A percentile compares a stretch with the other conserved stretches of the same genome.
These are phyloP conservation scores for Tolypocladium pustulatum DNA, from an alignment of 2,329 filamentous ascomycete genomes.

Conservation along the genomic window DNA sequence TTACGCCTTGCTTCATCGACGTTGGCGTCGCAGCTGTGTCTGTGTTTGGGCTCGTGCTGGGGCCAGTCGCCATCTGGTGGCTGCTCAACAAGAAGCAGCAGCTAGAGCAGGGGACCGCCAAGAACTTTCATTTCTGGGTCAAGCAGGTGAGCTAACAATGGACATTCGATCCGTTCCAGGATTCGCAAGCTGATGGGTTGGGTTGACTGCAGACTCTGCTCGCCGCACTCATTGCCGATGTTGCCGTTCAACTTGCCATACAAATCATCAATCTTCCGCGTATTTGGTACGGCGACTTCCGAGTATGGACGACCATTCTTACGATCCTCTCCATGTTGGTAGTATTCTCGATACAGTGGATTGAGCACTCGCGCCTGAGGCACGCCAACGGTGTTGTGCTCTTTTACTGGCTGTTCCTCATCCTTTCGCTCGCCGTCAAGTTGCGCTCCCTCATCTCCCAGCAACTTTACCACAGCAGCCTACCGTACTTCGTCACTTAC, in stretches of 20 bases:
- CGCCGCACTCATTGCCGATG: constrained; percentile 55
- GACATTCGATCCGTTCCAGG: background rate
- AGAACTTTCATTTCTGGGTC: constrained; percentile 86
- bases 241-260: constrained; percentile 61
- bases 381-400: constrained; percentile 81
- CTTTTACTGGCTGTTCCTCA: constrained; percentile 84
- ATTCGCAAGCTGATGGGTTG: background rate
- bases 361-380: constrained; percentile 73
- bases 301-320: constrained; percentile 70
- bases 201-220: constrained; percentile 42
- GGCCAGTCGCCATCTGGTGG: constrained; percentile 70
- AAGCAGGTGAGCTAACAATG: constrained; percentile 57
- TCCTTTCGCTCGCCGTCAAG: constrained; percentile 71
- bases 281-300: constrained; percentile 71
- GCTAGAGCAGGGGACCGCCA: constrained; percentile 46
- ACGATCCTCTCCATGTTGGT: constrained; percentile 63
- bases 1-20: constrained; percentile 96
- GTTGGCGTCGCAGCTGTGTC: constrained; percentile 75
- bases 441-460: constrained; percentile 77
- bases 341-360: constrained; percentile 72
- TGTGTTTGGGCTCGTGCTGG: constrained; percentile 67
- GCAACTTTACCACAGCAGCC: constrained; percentile 52
- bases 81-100: constrained; percentile 60
- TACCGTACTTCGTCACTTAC: constrained; percentile 71
- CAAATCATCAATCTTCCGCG: constrained; percentile 61